A percentile compares a stretch with the other conserved stretches of the same genome.
phyloP scores from a whole-genome alignment of 2,329 filamentous ascomycete genomes.

The Aspergillus niger region DNA sequence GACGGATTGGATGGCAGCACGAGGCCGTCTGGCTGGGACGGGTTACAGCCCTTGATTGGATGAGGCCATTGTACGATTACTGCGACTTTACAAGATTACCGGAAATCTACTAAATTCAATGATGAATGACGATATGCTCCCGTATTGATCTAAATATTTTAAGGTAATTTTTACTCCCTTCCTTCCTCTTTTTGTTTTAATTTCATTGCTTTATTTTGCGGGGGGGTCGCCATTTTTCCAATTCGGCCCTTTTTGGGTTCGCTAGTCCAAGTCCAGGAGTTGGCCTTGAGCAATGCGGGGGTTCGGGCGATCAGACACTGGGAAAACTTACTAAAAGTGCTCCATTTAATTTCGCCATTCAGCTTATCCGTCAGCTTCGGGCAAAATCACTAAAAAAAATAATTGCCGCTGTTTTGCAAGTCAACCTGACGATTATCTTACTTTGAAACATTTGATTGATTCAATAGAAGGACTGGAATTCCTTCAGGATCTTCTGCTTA shows the following conservation, averaged over 20 bases:
- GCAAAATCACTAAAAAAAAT: background rate
- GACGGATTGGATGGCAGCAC: slow-evolving; percentile 11
- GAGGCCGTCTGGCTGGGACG: background rate
- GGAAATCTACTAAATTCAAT: too few species aligned
- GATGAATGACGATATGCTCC: too few species aligned
- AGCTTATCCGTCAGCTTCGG: background rate
- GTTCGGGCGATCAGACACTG: slow-evolving; percentile 21
- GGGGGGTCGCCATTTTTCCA: slow-evolving; percentile 2
- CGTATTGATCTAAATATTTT: background rate
- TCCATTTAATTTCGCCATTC: slow-evolving; percentile 3
- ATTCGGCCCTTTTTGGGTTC: slow-evolving; percentile 15
- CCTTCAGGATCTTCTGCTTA: background rate
- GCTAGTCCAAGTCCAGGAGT: slow-evolving; percentile 14
- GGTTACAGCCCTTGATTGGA: background rate
- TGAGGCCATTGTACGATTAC: too few species aligned
- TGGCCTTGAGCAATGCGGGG: slow-evolving; percentile 23
- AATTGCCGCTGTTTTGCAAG: background rate
- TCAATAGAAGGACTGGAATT: background rate
- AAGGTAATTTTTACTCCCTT: background rate
- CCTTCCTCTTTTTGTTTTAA: too few species aligned
- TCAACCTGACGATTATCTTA: background rate
- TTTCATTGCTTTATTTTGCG: slow-evolving; percentile 3
- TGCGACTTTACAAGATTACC: too few species aligned
- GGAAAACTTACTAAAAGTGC: background rate
- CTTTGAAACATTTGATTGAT: background rate